A percentile compares a stretch with the other conserved stretches of the same genome.
Conservation (phyloP, 2,329 filamentous ascomycete genomes). For the Aspergillus chevalieri region DNA sequence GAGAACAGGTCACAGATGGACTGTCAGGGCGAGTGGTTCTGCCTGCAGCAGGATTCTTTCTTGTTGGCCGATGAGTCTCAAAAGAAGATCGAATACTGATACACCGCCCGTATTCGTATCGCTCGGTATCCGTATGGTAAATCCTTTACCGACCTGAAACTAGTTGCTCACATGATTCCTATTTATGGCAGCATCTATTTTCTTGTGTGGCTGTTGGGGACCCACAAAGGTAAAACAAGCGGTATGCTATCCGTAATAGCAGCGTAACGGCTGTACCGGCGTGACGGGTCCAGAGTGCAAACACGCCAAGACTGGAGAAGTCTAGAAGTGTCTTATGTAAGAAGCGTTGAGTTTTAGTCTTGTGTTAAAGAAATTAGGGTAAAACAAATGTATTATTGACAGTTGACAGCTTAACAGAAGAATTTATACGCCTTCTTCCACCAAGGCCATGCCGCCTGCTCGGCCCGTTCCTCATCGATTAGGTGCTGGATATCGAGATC, state of each 20-base stretch:
- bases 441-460: conserved; percentile 62
- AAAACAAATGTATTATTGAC: not conserved
- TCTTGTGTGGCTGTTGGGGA: conserved; percentile 10
- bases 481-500: conserved; percentile 77
- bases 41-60: conserved; percentile 7
- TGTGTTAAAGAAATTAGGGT: not conserved
- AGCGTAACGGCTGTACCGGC: conserved; percentile 3
- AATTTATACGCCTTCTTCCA: conserved; percentile 75
- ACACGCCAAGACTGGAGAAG: conserved; percentile 18
- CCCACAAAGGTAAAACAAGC: not conserved
- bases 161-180: conserved; percentile 12
- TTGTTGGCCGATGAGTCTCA: conserved; percentile 9
- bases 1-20: conserved; percentile 1
- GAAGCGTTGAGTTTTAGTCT: too few species aligned
- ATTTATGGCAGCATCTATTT: conserved; percentile 12
- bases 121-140: not conserved
- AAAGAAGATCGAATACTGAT: not conserved
- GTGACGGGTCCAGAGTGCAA: conserved; percentile 6
- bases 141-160: conserved; percentile 14
- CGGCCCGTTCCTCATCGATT: conserved; percentile 71
- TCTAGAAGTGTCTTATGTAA: not conserved
- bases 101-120: too few species aligned
- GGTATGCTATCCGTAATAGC: not conserved
- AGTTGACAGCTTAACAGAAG: conserved; percentile 52
- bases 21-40: not conserved